Percentiles rank a stretch among this genome's conserved stretches.
These are phyloP conservation scores for Erodium moschatum DNA, from an alignment of 441 rosid genomes.

Conservation along the genomic window DNA sequence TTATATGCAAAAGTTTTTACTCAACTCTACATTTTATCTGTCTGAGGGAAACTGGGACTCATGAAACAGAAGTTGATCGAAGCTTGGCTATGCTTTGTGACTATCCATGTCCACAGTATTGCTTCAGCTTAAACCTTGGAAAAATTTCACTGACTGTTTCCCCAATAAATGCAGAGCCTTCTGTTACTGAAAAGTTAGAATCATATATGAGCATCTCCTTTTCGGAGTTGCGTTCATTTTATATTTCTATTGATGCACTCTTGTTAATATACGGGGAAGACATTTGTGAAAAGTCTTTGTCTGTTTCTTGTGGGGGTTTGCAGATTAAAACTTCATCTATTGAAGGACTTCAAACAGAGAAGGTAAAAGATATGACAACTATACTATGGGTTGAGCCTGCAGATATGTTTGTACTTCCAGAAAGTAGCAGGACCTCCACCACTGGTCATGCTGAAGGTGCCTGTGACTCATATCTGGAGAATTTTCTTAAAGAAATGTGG, in stretches of 20 bases:
- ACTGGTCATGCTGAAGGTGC: slow-evolving; percentile 31
- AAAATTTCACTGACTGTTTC: slow-evolving; percentile 38
- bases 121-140: slow-evolving; percentile 44
- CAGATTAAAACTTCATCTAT: slow-evolving; percentile 37
- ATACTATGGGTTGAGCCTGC: slow-evolving; percentile 59
- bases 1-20: slow-evolving; percentile 30
- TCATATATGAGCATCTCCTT: slow-evolving; percentile 30
- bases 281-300: slow-evolving; percentile 37
- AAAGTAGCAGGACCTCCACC: slow-evolving; percentile 25
- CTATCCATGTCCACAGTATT: slow-evolving; percentile 26
- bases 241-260: slow-evolving; percentile 45
- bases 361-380: slow-evolving; percentile 29
- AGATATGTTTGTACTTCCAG: slow-evolving; percentile 31
- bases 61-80: slow-evolving; percentile 30
- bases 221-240: slow-evolving; percentile 40
- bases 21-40: slow-evolving; percentile 26
- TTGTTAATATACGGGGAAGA: slow-evolving; percentile 39
- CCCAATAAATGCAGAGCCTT: slow-evolving; percentile 29
- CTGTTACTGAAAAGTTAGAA: slow-evolving; percentile 28
- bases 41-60: slow-evolving; percentile 23
- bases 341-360: slow-evolving; percentile 30
- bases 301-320: slow-evolving; percentile 54
- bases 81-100: slow-evolving; percentile 28
- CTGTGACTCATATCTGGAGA: slow-evolving; percentile 32
- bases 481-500: slow-evolving; percentile 54